Conservation (phyloP, 768 basidiomycete genomes). For the Clavulina sp. region DNA sequence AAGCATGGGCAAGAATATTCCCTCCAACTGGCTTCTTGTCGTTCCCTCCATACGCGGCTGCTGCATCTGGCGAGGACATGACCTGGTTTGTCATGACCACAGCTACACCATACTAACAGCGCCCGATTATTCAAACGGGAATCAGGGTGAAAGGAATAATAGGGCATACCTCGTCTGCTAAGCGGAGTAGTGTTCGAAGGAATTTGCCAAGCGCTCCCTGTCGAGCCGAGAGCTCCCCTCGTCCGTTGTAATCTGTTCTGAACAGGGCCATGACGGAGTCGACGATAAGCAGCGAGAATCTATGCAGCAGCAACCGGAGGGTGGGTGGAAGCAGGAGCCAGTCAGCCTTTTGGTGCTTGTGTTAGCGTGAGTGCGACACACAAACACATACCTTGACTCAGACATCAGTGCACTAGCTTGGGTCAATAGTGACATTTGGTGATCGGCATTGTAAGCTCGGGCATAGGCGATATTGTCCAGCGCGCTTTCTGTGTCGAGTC, state of each 20-base stretch:
- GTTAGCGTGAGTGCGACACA: background rate
- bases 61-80: constrained; percentile 96
- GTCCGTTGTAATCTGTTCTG: constrained; percentile 86
- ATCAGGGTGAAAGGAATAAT: background rate
- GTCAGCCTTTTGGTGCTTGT: no score
- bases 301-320: constrained; percentile 17
- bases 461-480: constrained; percentile 98
- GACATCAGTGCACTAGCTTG: constrained; percentile 98
- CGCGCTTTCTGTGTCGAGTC: constrained; percentile 95
- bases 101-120: constrained; percentile 77
- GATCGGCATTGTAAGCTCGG: constrained; percentile 95
- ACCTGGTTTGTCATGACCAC: constrained; percentile 98
- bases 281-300: constrained; percentile 90
- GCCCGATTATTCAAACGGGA: constrained; percentile 3
- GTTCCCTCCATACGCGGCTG: constrained; percentile 72
- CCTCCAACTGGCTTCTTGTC: constrained; percentile 98
- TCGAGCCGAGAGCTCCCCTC: constrained; percentile 86
- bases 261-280: constrained; percentile 94
- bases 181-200: constrained; percentile 73
- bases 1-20: constrained; percentile 98
- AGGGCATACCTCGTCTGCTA: constrained; percentile 79
- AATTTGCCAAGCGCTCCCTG: constrained; percentile 96
- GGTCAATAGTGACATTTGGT: constrained; percentile 77
- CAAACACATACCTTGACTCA: constrained; percentile 60
- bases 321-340: background rate